These are phyloP conservation scores for Immersiella caudata DNA, from an alignment of 495 filamentous ascomycete species.

Conservation along the genomic window DNA sequence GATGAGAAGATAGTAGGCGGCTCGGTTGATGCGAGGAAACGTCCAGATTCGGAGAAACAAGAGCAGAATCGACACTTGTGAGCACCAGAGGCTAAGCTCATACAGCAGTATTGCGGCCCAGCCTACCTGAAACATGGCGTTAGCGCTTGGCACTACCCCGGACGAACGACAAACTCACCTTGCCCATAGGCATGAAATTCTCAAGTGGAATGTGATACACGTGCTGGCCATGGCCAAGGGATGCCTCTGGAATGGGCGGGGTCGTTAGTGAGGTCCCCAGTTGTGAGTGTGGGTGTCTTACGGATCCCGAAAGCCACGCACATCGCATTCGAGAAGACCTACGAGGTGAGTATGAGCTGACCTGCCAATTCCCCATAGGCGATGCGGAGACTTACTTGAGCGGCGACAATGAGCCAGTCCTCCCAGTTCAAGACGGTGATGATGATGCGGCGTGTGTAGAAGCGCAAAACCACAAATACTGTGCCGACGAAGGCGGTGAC, in stretches of 20 bases:
- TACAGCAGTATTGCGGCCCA: slow-evolving; percentile 9
- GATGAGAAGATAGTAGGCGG: slow-evolving; percentile 1
- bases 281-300: neutral
- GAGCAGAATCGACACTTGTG: slow-evolving; percentile 15
- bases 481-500: slow-evolving; percentile 6
- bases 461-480: slow-evolving; percentile 2
- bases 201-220: neutral
- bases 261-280: neutral
- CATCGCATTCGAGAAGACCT: slow-evolving; percentile 8
- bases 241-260: neutral
- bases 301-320: neutral
- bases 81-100: slow-evolving; percentile 5
- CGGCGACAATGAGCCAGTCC: slow-evolving; percentile 13
- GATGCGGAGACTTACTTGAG: neutral
- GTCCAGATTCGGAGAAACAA: slow-evolving; percentile 12
- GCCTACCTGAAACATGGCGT: neutral
- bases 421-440: slow-evolving; percentile 7
- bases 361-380: no score
- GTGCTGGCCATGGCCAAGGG: neutral
- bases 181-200: slow-evolving; percentile 4
- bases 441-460: slow-evolving; percentile 10
- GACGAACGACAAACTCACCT: neutral
- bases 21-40: slow-evolving; percentile 2
- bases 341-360: no score
- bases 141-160: neutral